These are phyloP conservation scores for Arabis hirsuta DNA, from an alignment of 345 rosid species.

Conservation along the genomic window DNA sequence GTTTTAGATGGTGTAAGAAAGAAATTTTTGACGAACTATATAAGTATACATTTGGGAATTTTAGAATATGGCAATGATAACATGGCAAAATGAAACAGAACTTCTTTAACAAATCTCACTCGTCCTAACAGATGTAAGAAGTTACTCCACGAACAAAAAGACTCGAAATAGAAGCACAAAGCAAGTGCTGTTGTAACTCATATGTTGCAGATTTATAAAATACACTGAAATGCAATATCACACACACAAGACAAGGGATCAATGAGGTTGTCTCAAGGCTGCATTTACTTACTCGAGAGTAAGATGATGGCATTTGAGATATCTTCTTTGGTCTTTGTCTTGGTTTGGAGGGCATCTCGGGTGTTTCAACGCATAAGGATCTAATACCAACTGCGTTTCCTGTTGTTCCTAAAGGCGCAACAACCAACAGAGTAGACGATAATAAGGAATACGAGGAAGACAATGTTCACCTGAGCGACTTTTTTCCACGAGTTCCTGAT, in stretches of 20 bases:
- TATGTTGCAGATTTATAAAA: conserved; percentile 18
- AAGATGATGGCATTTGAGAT: conserved; percentile 13
- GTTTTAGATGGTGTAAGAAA: neutral
- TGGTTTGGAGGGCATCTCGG: neutral
- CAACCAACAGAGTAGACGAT: conserved; percentile 89
- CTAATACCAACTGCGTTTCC: conserved; percentile 53
- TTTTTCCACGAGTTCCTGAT: conserved; percentile 90
- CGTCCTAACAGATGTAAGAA: conserved; percentile 20
- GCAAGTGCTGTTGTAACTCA: conserved; percentile 28
- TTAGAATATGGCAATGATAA: conserved; percentile 2
- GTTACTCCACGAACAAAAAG: conserved; percentile 20
- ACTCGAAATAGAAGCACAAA: conserved; percentile 31
- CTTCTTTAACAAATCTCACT: conserved; percentile 27
- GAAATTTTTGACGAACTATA: neutral
- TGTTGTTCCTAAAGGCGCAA: conserved; percentile 96
- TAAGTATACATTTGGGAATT: neutral
- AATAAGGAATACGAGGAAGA: conserved; percentile 83
- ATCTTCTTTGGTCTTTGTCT: conserved; percentile 6
- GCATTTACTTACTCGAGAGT: conserved; percentile 9
- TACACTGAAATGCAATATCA: conserved; percentile 28
- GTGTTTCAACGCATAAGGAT: neutral
- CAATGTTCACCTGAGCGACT: conserved; percentile 78
- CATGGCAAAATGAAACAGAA: neutral
- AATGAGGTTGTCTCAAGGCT: conserved; percentile 17
- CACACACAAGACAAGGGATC: conserved; percentile 28